Evolutionary conservation across 78 protist species (phyloP), one percentile per base, ranked within the genome.

Genomic region (Anaeramoeba ignava): DNA sequence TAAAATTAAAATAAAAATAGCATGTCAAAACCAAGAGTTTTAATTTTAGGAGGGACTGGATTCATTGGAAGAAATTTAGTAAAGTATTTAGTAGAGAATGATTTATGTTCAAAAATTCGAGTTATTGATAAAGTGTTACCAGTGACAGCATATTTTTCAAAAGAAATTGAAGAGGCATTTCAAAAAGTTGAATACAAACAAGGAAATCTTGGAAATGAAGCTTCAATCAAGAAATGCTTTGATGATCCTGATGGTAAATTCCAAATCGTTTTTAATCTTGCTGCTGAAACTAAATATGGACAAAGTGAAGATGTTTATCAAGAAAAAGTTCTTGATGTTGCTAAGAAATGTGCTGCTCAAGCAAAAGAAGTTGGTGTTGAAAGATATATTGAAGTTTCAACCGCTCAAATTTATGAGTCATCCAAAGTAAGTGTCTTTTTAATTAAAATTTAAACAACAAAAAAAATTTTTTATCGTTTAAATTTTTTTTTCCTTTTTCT

Each of bases 21-120:
- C n/a, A n/a, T n/a, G 84, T 79, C 8, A 82, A 92, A 93, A 42
- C 91, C 93, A 31, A 80, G 84, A 36, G 93, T 93, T 3, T 89
- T 95, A 33, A 73, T 95, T 2, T 91, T 95, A 12, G 97, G 97
- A 27, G 97, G 97, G 42, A 79, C 80, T 41, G 98, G 98, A 37
- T 94, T 94, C 86, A 84, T 94, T 39, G 98, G 97, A n/a, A 89
- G 96, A 82, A 84, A 95, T 79, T 88, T 95, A 41, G 91, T 93
- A 27, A 82, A 38, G 81, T 79, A 39, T 8, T 38, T 39, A 79
- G 3, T 39, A 79, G 8, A 39, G 34, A 87, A 90, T 42, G 68
- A 84, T 78, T 80, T 85, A 27, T 85, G 90, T n/a, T 27, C 80
- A 1, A 3, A 82, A 41, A 88, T 95, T 79, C 91, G 96, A 79